Evolutionary conservation across 345 rosid species (phyloP), one percentile per base, ranked within the genome.

Genomic region (Geranium brycei): DNA sequence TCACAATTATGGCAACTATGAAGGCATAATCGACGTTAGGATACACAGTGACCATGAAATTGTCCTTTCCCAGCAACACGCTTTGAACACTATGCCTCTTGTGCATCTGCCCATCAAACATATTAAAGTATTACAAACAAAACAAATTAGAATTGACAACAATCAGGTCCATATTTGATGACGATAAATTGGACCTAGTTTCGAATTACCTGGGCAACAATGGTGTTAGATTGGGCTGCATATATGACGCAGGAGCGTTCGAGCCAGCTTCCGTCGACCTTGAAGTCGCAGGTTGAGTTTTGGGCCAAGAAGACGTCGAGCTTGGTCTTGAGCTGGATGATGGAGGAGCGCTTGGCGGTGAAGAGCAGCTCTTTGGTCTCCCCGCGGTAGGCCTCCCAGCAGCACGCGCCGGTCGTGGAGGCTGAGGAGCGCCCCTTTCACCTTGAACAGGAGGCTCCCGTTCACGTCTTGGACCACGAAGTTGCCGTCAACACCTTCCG

Each of bases 131-230:
- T 23, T 1, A 23, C 2, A 23, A 23, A 23, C 2, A 23, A 23
- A 23, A 23, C 2, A 2, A 23, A 23, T 23, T 23, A 23, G 1
- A 23, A 23, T 23, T 23, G 28, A 23, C 28, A 23, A 1, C 28
- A 23, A 23, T 23, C 28, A n/a, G n/a, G n/a, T n/a, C n/a, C n/a
- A n/a, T n/a, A n/a, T n/a, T n/a, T n/a, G n/a, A n/a, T n/a, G n/a
- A n/a, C n/a, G n/a, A n/a, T n/a, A n/a, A n/a, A n/a, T n/a, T n/a
- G n/a, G n/a, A n/a, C n/a, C n/a, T n/a, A n/a, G n/a, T n/a, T n/a
- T n/a, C n/a, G n/a, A n/a, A n/a, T n/a, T n/a, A 80, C 85, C 73
- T 83, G 83, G 16, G 85, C 87, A 59, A 83, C 78, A 15, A 73
- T 73, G 4, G 31, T 68, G 62, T 68, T 68, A 17, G 83, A 68